Conservation (phyloP, 805 yeast genomes). For the Scheffersomyces stipitis region DNA sequence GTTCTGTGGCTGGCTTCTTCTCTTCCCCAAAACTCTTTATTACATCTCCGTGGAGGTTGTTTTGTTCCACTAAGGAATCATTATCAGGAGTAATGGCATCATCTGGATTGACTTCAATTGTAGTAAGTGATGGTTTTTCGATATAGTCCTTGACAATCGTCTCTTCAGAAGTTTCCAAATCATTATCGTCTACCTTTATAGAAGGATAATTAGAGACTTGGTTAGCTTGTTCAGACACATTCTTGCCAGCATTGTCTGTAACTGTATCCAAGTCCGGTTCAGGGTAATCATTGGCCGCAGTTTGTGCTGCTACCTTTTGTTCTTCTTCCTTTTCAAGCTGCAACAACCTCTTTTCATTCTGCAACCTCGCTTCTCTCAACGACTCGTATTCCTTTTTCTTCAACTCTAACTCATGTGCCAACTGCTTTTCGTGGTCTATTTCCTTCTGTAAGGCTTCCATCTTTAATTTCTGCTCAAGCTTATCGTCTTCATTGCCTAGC, state of each 20-base stretch:
- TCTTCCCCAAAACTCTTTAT: background rate
- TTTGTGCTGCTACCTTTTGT: constrained; percentile 7
- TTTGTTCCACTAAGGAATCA: background rate
- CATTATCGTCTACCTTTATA: too few species aligned
- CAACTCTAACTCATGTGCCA: constrained; percentile 38
- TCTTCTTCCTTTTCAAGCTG: background rate
- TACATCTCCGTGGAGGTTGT: background rate
- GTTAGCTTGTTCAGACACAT: too few species aligned
- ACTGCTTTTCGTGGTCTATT: constrained; percentile 37
- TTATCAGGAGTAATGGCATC: background rate
- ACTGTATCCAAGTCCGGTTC: too few species aligned
- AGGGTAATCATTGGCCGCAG: too few species aligned
- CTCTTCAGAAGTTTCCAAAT: too few species aligned
- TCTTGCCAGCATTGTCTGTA: too few species aligned
- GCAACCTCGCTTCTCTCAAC: constrained; percentile 26
- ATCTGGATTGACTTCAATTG: background rate
- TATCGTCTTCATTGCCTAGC: constrained; percentile 19
- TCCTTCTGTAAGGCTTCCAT: constrained; percentile 30
- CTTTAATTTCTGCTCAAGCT: constrained; percentile 26
- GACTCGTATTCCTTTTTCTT: constrained; percentile 37
- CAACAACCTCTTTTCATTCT: constrained; percentile 26
- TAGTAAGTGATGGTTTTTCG: background rate
- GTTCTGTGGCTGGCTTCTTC: background rate
- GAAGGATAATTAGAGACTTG: too few species aligned
- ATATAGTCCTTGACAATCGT: too few species aligned